Evolutionary conservation across 2,329 filamentous ascomycete species (phyloP).

Genomic region (Dissoconium aciculare): DNA sequence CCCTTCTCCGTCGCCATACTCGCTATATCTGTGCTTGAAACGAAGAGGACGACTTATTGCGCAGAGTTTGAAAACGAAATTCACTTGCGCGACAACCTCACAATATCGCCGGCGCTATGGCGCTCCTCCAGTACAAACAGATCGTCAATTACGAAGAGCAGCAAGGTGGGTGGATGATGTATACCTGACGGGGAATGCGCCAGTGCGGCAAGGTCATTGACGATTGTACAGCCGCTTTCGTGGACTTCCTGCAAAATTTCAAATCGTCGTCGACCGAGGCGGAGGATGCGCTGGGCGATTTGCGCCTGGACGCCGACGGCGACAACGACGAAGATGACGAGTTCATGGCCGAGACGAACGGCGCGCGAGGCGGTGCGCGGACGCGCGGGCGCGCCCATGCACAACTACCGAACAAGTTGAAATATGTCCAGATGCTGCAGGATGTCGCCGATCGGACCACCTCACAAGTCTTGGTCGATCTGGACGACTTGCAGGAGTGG

Average conservation of each 20-base stretch:
- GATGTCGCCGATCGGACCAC: slow-evolving; percentile 66
- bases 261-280: slow-evolving; percentile 64
- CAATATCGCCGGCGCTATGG: too few species aligned
- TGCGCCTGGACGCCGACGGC: slow-evolving; percentile 77
- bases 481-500: slow-evolving; percentile 79
- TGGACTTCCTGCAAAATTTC: slow-evolving; percentile 76
- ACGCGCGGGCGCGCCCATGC: slow-evolving; percentile 25
- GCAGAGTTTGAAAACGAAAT: too few species aligned
- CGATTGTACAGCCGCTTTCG: slow-evolving; percentile 53
- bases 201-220: slow-evolving; percentile 17
- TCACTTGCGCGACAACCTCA: too few species aligned
- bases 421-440: slow-evolving; percentile 81
- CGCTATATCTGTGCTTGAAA: too few species aligned
- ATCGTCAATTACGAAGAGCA: slow-evolving; percentile 81
- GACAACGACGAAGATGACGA: slow-evolving; percentile 81
- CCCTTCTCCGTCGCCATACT: too few species aligned
- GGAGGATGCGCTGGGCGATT: slow-evolving; percentile 65
- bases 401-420: slow-evolving; percentile 48
- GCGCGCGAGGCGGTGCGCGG: slow-evolving; percentile 24
- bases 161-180: slow-evolving; percentile 45
- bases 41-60: too few species aligned
- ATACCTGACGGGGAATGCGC: slow-evolving; percentile 5
- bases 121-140: slow-evolving; percentile 64
- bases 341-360: slow-evolving; percentile 66
- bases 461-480: slow-evolving; percentile 67